Evolutionary conservation across 148 eudicot species (phyloP).

Genomic region (Camellia japonica): DNA sequence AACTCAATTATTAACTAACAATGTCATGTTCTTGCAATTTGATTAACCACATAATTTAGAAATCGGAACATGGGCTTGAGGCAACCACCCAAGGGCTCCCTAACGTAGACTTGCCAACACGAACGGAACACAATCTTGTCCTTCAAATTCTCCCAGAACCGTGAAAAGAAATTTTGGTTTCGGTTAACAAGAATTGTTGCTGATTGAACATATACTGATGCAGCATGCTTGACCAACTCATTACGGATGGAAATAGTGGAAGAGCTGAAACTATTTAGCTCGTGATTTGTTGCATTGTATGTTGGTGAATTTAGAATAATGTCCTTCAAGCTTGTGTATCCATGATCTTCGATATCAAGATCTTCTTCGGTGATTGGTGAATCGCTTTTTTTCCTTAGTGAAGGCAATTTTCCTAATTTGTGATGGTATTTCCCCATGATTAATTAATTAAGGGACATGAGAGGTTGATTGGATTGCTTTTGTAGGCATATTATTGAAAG

Average conservation of each 20-base stretch:
- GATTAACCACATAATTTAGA: not conserved
- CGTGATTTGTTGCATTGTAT: not conserved
- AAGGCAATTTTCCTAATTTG: not conserved
- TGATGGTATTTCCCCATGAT: constrained; percentile 13
- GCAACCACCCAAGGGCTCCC: constrained; percentile 21
- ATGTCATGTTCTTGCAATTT: not conserved
- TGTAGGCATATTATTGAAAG: not conserved
- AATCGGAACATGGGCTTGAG: constrained; percentile 15
- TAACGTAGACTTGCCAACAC: constrained; percentile 16
- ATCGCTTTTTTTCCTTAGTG: constrained; percentile 2
- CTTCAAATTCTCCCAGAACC: constrained; percentile 20
- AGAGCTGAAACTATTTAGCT: constrained; percentile 9
- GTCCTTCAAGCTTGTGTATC: constrained; percentile 42
- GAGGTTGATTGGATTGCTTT: not conserved
- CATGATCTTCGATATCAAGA: constrained; percentile 16
- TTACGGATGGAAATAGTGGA: constrained; percentile 35
- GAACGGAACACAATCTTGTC: constrained; percentile 5
- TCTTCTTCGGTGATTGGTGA: not conserved
- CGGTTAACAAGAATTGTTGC: constrained; percentile 16
- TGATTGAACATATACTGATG: constrained; percentile 37
- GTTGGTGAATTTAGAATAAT: constrained; percentile 21
- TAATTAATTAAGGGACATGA: not conserved
- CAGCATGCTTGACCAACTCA: constrained; percentile 43
- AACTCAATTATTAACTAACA: not conserved
- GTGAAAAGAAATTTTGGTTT: constrained; percentile 13